phyloP scores from a whole-genome alignment of 2,329 filamentous ascomycete genomes.

The Aspergillus nomiae region DNA sequence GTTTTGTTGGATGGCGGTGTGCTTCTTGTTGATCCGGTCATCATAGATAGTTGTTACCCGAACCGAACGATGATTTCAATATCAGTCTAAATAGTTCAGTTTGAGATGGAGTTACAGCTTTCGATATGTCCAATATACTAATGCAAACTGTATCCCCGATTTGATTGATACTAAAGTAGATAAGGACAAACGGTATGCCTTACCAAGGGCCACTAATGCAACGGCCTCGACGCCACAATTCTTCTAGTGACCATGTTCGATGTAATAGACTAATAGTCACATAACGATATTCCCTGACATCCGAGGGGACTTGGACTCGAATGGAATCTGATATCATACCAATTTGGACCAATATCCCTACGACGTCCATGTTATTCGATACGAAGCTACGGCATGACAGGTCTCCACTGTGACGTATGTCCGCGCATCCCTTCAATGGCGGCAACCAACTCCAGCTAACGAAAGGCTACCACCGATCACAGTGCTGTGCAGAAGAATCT shows the following conservation, averaged over 20 bases:
- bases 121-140: background rate
- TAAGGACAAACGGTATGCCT: background rate
- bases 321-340: background rate
- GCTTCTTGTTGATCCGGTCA: background rate
- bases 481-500: too few species aligned
- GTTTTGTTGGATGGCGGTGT: background rate
- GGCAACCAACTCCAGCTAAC: background rate
- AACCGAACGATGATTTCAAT: background rate
- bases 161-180: background rate
- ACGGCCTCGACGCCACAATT: slow-evolving; percentile 16
- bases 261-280: background rate
- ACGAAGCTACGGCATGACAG: background rate
- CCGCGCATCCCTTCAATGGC: background rate
- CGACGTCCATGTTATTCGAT: background rate
- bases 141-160: background rate
- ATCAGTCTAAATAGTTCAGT: background rate
- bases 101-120: background rate
- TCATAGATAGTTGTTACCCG: background rate
- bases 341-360: background rate
- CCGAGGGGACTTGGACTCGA: background rate
- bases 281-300: background rate
- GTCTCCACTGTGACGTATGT: slow-evolving; percentile 2
- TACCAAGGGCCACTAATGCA: slow-evolving; percentile 11
- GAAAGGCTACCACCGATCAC: background rate
- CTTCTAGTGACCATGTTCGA: background rate